Percentiles rank a stretch among this genome's conserved stretches.
Conservation (phyloP, 2,329 filamentous ascomycete species). For the Hypoxylon rubiginosum region DNA sequence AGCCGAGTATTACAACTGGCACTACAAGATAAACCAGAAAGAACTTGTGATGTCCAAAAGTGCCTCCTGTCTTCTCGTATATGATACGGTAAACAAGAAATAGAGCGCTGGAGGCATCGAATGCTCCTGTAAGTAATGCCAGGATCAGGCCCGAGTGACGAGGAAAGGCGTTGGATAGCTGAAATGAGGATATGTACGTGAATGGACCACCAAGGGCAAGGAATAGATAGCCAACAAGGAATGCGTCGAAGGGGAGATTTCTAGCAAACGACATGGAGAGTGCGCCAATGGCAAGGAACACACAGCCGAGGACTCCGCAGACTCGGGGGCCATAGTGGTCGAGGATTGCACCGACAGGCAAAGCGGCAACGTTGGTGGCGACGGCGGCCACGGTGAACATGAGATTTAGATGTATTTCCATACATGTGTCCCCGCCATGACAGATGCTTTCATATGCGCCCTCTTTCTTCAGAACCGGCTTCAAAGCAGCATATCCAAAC, state of each 20-base stretch:
- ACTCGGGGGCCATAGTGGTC: slow-evolving; percentile 85
- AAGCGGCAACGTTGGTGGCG: slow-evolving; percentile 86
- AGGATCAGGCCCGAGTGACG: slow-evolving; percentile 82
- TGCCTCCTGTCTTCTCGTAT: slow-evolving; percentile 69
- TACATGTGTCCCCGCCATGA: slow-evolving; percentile 57
- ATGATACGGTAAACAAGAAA: slow-evolving; percentile 81
- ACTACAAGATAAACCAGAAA: slow-evolving; percentile 81
- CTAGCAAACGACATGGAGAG: slow-evolving; percentile 78
- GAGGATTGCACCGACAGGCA: slow-evolving; percentile 87
- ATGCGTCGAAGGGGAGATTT: slow-evolving; percentile 78
- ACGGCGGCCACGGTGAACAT: slow-evolving; percentile 95
- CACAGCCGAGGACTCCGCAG: slow-evolving; percentile 77
- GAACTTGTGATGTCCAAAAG: slow-evolving; percentile 75
- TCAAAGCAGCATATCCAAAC: slow-evolving; percentile 88
- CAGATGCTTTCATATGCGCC: slow-evolving; percentile 79
- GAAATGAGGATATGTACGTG: slow-evolving; percentile 85
- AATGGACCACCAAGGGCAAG: slow-evolving; percentile 85
- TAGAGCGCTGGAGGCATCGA: slow-evolving; percentile 84
- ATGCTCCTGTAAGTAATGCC: slow-evolving; percentile 83
- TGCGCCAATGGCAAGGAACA: slow-evolving; percentile 78
- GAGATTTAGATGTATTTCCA: slow-evolving; percentile 79
- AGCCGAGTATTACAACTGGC: slow-evolving; percentile 73
- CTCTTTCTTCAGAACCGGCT: slow-evolving; percentile 81
- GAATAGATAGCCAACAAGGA: slow-evolving; percentile 80
- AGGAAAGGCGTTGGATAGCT: slow-evolving; percentile 87